Evolutionary conservation across 805 yeast species (phyloP).

Genomic region (Metschnikowia anglica): DNA sequence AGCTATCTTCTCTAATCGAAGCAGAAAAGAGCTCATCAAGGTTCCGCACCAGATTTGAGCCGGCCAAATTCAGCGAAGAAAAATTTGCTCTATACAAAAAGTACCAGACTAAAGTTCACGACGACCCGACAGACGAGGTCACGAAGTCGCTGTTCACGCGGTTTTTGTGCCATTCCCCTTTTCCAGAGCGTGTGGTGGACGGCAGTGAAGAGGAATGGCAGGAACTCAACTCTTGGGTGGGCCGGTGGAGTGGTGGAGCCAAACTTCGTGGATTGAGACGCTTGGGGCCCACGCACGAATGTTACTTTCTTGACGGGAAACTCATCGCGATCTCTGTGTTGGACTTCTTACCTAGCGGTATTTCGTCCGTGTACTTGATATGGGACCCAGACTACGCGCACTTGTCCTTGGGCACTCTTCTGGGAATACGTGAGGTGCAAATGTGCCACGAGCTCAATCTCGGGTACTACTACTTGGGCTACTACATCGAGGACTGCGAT

Average conservation of each 20-base stretch:
- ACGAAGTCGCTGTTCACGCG: constrained; percentile 50
- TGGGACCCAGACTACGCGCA: constrained; percentile 81
- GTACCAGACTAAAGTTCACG: constrained; percentile 72
- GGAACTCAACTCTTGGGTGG: constrained; percentile 41
- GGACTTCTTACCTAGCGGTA: constrained; percentile 71
- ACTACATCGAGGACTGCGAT: constrained; percentile 71
- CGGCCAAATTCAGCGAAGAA: constrained; percentile 51
- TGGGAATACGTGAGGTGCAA: constrained; percentile 69
- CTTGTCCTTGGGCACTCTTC: constrained; percentile 71
- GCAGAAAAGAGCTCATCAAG: constrained; percentile 39
- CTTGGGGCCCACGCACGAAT: constrained; percentile 73
- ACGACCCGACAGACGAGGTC: constrained; percentile 52
- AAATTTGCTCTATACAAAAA: constrained; percentile 62
- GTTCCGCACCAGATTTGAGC: constrained; percentile 50
- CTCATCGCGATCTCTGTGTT: constrained; percentile 74
- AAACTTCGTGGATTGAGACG: constrained; percentile 3
- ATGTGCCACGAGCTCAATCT: constrained; percentile 46
- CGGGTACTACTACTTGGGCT: constrained; percentile 74
- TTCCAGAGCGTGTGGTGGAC: constrained; percentile 29
- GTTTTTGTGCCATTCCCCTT: constrained; percentile 73
- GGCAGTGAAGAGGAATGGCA: constrained; percentile 39
- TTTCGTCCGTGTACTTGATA: constrained; percentile 83
- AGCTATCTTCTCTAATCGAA: constrained; percentile 33
- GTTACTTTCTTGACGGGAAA: constrained; percentile 62
- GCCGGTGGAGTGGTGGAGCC: constrained; percentile 36